Evolutionary conservation across 345 rosid genomes (phyloP), one percentile per base, ranked within the genome.

Genomic region (Litchi chinensis): DNA sequence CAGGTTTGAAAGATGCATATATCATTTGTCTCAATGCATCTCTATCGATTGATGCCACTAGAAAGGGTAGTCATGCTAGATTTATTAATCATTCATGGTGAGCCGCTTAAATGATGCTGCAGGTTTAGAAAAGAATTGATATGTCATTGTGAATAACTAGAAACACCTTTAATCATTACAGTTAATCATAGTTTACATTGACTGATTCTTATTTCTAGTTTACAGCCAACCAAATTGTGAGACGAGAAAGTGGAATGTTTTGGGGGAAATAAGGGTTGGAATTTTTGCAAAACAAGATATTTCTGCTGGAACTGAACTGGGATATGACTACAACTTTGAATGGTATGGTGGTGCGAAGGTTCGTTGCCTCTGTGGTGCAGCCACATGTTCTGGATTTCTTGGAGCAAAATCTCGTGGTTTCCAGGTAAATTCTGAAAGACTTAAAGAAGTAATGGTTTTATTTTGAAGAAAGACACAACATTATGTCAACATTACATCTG

Each of bases 331-430:
- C 73, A 94, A 96, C 69, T 96, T 96, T 79, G 97, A 94, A 82
- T 96, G 98, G 99, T 96, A 89, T 66, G 99, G 99, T 63, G 99
- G 99, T 69, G 86, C 94, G 69, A 96, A 96, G 85, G 97, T 96
- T 70, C 99, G 98, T 39, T 96, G 98, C 86, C 94, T 89, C 18
- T 96, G 99, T 86, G 95, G 99, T 82, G 95, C 98, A 63, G 78
- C 81, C 75, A 82, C 82, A 65, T 96, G 99, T 81, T 93, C 97
- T 82, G 99, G 95, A 46, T 96, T 94, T 85, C 94, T 96, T 75
- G 98, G 98, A 84, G 99, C 99, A 28, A 96, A 94, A 86, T 96
- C 98, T 77, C 98, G 97, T 79, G 97, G 99, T 83, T 94, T 96
- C 86, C 98, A 90, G 99, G 99, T 88, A 85, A 79, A 74, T 71